Base-by-base conservation (phyloP, 352 stramenopile species). In the Globisporangium cederbergense region DNA sequence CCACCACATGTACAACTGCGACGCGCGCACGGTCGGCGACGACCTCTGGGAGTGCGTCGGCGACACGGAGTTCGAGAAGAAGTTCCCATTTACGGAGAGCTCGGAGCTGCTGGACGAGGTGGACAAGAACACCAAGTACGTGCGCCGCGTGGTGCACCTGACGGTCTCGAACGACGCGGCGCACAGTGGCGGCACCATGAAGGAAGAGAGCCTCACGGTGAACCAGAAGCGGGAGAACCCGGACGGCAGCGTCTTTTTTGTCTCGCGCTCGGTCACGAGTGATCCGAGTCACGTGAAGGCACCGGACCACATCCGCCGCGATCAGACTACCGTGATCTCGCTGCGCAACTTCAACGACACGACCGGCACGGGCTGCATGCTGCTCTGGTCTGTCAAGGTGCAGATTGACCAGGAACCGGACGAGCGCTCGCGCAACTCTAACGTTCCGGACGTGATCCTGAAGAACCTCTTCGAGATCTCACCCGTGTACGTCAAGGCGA, bases 391-490 rank as follows among this genome's bases (percentile, higher is more conserved):
- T 7, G 86, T 91, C 47, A 91, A 91, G 74, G 87, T 96, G 4
- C 57, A 84, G 38, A 79, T 95, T 25, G 82, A 92, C 62, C 87
- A 89, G 70, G 79, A 93, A 42, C 68, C 72, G 20, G 81, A 91
- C 43, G 83, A 93, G 71, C 79, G 79, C 34, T 75, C 77, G 51
- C 90, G 90, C 71, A 80, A 76, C 53, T 80, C 83, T 62, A 96
- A 96, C 73, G 84, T 89, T 42, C 82, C 86, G 36, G 87, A 96
- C 60, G 91, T 93, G 62, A 91, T 96, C 60, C 71, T 96, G 25
- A 92, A 91, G 72, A 96, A 96, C 73, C 62, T 96, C 20, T 96
- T 96, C 47, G 87, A 96, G 72, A 84, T 94, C 67, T 81, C 82
- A 25, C 87, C 87, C 0, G 83, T 93, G 25, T 93, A 86, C 54